phyloP scores from a whole-genome alignment of 139 green algal genomes.

The Closterium sp. region DNA sequence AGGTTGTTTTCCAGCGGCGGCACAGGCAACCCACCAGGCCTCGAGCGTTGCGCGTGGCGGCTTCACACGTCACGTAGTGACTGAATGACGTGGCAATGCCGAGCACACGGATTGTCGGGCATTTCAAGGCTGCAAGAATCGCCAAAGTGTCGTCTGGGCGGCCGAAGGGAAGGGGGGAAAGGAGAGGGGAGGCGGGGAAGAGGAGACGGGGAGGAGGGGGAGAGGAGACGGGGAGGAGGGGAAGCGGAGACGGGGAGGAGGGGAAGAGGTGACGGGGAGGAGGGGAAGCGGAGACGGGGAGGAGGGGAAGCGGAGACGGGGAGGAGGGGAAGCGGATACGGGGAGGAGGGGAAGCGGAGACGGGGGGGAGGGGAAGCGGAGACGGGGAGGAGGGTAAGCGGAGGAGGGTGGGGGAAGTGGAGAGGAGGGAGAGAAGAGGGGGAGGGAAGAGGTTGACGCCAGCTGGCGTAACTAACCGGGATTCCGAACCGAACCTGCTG shows the following conservation, averaged over 20 bases:
- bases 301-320: background rate
- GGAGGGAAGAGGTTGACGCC: no score
- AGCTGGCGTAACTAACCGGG: no score
- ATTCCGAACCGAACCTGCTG: no score
- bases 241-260: background rate
- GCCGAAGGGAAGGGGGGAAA: background rate
- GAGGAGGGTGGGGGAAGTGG: background rate
- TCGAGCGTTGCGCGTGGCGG: background rate
- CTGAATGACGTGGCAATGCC: background rate
- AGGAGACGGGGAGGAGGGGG: background rate
- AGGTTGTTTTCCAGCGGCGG: background rate
- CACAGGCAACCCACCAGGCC: background rate
- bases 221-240: background rate
- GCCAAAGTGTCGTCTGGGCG: background rate
- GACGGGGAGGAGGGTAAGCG: no score
- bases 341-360: background rate
- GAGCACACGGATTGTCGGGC: background rate
- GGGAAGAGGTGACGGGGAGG: background rate
- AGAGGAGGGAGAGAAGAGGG: background rate
- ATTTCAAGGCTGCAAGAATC: background rate
- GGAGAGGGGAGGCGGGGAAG: no score
- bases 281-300: background rate
- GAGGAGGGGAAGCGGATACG: no score
- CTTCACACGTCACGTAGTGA: background rate
- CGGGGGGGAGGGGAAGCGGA: background rate